Evolutionary conservation across 1,139 yeast genomes (phyloP), one percentile per base, ranked within the genome.

Genomic region (Suhomyces bokatorum): DNA sequence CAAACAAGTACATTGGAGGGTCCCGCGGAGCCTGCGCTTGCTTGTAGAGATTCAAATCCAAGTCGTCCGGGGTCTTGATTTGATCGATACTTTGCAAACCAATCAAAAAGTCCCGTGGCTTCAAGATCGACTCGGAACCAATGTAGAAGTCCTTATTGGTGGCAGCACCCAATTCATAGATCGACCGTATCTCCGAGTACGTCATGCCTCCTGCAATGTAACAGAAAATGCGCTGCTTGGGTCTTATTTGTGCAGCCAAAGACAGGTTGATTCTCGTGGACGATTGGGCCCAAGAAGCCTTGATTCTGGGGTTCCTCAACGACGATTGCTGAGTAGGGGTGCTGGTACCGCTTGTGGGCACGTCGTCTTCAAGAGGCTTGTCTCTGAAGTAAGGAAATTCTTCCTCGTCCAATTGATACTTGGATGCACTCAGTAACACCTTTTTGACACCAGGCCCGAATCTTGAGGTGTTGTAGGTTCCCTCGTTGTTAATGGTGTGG

Each of bases 201-300:
- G 98, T 89, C 33, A 87, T 68, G 10, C 99, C 99, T 17, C 99
- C 99, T 1, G 95, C 87, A 32, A 90, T 79, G 59, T 83, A 93
- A 48, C 90, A 81, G 55, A 91, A 80, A 8, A 91, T 75, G 39
- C 93, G 69, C 57, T 87, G 96, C 52, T 80, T 78, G 36, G 81
- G 78, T n/a, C 75, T 70, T 37, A 58, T 67, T 35, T 24, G 42
- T 6, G 38, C 24, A 52, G 63, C 46, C 29, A 13, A 52, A n/a
- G 43, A 43, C 45, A 48, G 52, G 11, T 57, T 49, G 12, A 59
- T 48, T 36, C 69, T 62, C 3, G 65, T 62, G 20, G 82, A 72
- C 12, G 78, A 70, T 47, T 74, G 77, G 1, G 95, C 90, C 96
- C 96, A 88, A 1, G 85, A 81, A 0, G 96, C 93, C 52, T 85